Percentiles rank a stretch among this genome's conserved stretches.
phyloP scores from a whole-genome alignment of 805 yeast species.

The Zygosaccharomyces bisporus region DNA sequence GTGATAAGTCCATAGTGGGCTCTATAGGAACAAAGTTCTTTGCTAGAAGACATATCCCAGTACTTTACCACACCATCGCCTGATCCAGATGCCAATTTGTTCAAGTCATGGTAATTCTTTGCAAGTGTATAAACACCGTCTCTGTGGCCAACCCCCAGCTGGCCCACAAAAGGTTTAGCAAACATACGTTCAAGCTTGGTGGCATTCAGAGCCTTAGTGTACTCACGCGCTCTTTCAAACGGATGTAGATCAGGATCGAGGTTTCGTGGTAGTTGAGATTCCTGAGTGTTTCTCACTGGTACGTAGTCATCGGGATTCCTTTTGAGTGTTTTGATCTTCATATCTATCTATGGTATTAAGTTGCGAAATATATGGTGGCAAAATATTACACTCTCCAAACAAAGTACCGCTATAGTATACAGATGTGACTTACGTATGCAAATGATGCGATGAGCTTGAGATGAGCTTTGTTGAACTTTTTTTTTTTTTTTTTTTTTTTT shows the following conservation, averaged over 20 bases:
- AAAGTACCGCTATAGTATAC: too few relatives aligned
- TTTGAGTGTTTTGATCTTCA: constrained; percentile 84
- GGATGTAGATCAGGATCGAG: constrained; percentile 94
- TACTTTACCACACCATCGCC: constrained; percentile 94
- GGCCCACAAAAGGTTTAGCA: constrained; percentile 96
- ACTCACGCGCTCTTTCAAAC: constrained; percentile 94
- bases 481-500: constrained; percentile 8
- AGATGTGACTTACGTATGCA: not conserved
- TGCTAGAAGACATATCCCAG: constrained; percentile 83
- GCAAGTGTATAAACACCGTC: constrained; percentile 92
- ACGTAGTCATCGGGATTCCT: constrained; percentile 89
- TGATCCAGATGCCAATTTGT: constrained; percentile 81
- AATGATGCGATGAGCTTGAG: constrained; percentile 10
- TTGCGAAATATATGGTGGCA: not conserved
- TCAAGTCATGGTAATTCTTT: constrained; percentile 64
- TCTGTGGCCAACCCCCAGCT: constrained; percentile 88
- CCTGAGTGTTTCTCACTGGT: constrained; percentile 88
- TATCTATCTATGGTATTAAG: constrained; percentile 8
- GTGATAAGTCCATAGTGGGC: constrained; percentile 90
- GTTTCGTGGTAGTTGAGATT: constrained; percentile 81
- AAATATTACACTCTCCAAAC: too few relatives aligned
- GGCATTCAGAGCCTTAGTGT: constrained; percentile 90
- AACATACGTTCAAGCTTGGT: constrained; percentile 94
- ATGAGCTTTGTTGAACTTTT: constrained; percentile 14
- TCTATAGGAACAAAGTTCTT: constrained; percentile 69